Evolutionary conservation across 1,284 basidiomycete genomes (phyloP), one percentile per base, ranked within the genome.

Genomic region (Ceratorhiza oryzae-sativae): DNA sequence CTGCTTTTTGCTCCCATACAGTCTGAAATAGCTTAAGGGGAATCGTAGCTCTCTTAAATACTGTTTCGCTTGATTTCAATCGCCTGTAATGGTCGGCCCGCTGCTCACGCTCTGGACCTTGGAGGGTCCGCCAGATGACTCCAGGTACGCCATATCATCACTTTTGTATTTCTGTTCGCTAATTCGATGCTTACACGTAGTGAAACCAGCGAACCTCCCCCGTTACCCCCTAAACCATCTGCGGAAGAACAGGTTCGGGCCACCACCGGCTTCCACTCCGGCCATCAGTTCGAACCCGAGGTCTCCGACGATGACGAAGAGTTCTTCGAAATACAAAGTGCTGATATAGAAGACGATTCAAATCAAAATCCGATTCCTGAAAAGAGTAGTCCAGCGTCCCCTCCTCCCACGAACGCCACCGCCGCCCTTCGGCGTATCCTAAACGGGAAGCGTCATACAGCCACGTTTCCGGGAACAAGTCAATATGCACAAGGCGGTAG

Each of bases 401-500:
- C 53, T 42, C 51, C 51, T 18, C 53, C 49, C 1, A 13, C 20
- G 18, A n/a, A 25, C 20, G 36, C 36, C 6, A 30, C 0, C 15
- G 30, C 5, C 15, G 1, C 10, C 27, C 55, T 48, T 23, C 41
- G 49, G 18, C 36, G 18, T 18, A 70, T 70, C 32, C 41, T 70
- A 5, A 18, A 18, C 15, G 45, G 55, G 12, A 45, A 48, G 12
- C 42, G 34, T n/a, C 55, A 70, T 23, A 70, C 25, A 15, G 53
- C 67, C 18, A 58, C 67, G 3, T 81, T 83, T 71, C 76, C 77
- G 13, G 84, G 86, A 20, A 81, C 82, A 9, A 84, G 86, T 59
- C 86, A 88, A 73, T 87, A 87, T 76, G 75, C 75, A 4, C 70
- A 71, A 5, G 78, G 78, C 10, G 82, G 82, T 0, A 78, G 80